phyloP scores from a whole-genome alignment of 1,284 basidiomycete species.

The Ganoderma boninense region DNA sequence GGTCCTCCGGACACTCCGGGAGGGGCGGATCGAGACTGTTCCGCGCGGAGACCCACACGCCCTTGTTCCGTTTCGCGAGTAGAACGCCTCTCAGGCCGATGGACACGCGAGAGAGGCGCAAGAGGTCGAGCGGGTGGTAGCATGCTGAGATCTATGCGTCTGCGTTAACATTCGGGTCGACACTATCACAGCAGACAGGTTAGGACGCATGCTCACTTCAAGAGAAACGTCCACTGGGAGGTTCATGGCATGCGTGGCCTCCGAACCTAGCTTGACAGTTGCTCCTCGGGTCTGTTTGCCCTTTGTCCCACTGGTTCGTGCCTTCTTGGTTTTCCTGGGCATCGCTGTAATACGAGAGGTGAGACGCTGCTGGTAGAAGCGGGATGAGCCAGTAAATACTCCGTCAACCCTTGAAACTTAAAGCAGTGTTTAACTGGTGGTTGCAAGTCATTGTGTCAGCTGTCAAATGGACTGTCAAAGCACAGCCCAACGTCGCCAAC shows the following conservation, averaged over 20 bases:
- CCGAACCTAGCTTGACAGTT: background rate
- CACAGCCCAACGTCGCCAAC: too few species aligned
- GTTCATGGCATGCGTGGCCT: slow-evolving; percentile 14
- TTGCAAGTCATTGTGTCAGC: too few species aligned
- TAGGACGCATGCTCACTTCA: slow-evolving; percentile 18
- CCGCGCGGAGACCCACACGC: slow-evolving; percentile 9
- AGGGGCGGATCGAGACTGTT: slow-evolving; percentile 4
- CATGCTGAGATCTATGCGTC: slow-evolving; percentile 39
- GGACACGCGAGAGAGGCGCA: slow-evolving; percentile 12
- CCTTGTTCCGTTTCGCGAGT: background rate
- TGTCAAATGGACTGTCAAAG: too few species aligned
- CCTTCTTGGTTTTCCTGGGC: background rate
- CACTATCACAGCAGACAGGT: too few species aligned
- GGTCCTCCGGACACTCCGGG: background rate
- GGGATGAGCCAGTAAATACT: too few species aligned
- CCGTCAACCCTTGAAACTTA: too few species aligned
- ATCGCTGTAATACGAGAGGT: too few species aligned
- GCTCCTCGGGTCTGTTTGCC: background rate
- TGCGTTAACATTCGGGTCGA: background rate
- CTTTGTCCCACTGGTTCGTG: background rate
- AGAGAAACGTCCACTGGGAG: slow-evolving; percentile 32
- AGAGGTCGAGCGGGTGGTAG: slow-evolving; percentile 41
- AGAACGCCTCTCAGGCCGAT: background rate
- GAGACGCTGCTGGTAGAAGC: too few species aligned
- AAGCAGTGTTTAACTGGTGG: too few species aligned